Evolutionary conservation across 164 flowering plant species (phyloP), one percentile per base, ranked within the genome.

Genomic region (Dillenia suffruticosa): DNA sequence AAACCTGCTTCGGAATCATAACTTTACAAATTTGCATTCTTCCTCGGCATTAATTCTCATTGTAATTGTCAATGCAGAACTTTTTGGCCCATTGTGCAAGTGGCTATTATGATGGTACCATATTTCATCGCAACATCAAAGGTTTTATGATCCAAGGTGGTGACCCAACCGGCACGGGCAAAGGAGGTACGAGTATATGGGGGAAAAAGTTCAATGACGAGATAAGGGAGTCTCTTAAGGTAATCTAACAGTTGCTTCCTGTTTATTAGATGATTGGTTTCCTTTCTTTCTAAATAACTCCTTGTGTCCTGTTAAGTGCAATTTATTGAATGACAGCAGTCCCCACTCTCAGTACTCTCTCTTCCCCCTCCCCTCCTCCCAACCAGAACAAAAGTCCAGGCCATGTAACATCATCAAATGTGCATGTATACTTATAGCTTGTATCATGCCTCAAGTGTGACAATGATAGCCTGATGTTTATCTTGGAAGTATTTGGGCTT

Each of bases 61-160:
- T n/a, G 22, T 57, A 16, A n/a, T 58, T 56, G 11, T 81, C 57
- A 58, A 19, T 74, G 56, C 92, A 91, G 98, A 94, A 94, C 58
- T 94, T 94, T 74, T 74, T 91, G 85, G 98, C 97, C 15, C 77
- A 91, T 12, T 91, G 94, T 74, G 97, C 90, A 9, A 91, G 96
- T 60, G 97, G 96, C 52, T 91, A 89, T 64, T 91, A 91, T 70
- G 98, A 94, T 72, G 91, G 95, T 62, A 90, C 97, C 56, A 82
- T 87, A 74, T 90, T 90, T 70, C 95, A 86, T 65, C 78, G 97
- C 19, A 90, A 90, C 61, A 88, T 90, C 14, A 90, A 90, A 69
- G 93, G 97, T 56, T 90, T 90, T 67, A 88, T 90, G 97, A 91
- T 94, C 65, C 99, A 94, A 84, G 97, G 99, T 45, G 99, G 99